Evolutionary conservation across 2,329 filamentous ascomycete species (phyloP).

Genomic region (Aspergillus texensis): DNA sequence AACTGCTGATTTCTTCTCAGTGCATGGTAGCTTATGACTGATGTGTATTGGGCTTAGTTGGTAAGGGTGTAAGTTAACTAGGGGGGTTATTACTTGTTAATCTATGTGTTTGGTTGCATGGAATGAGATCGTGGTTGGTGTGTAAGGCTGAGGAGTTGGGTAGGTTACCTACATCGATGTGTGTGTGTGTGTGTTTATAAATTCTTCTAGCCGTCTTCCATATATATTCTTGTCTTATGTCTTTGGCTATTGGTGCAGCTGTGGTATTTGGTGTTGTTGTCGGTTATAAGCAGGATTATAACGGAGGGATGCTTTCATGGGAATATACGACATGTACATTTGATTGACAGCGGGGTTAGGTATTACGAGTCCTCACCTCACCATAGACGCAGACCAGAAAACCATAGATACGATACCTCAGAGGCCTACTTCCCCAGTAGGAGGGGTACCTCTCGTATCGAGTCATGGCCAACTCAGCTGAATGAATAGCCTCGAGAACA

Average conservation of each 20-base stretch:
- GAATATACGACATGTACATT: not conserved
- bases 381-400: too few relatives aligned
- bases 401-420: not conserved
- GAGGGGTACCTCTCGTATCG: not conserved
- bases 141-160: not conserved
- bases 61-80: too few relatives aligned
- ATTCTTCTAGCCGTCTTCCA: not conserved
- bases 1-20: too few relatives aligned
- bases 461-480: not conserved
- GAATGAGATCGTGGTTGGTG: not conserved
- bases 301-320: not conserved
- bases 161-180: not conserved
- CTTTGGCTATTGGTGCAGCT: not conserved
- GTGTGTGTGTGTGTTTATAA: not conserved
- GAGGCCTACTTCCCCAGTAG: not conserved
- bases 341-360: not conserved
- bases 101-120: too few relatives aligned
- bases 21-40: too few relatives aligned
- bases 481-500: not conserved
- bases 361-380: too few relatives aligned
- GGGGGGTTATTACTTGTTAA: too few relatives aligned
- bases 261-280: not conserved
- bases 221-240: not conserved
- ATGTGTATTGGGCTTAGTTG: too few relatives aligned
- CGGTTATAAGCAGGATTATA: not conserved